A percentile compares a stretch with the other conserved stretches of the same genome.
Evolutionary conservation across 495 filamentous ascomycete genomes (phyloP).

Genomic region (Lasiosphaeris hirsuta): DNA sequence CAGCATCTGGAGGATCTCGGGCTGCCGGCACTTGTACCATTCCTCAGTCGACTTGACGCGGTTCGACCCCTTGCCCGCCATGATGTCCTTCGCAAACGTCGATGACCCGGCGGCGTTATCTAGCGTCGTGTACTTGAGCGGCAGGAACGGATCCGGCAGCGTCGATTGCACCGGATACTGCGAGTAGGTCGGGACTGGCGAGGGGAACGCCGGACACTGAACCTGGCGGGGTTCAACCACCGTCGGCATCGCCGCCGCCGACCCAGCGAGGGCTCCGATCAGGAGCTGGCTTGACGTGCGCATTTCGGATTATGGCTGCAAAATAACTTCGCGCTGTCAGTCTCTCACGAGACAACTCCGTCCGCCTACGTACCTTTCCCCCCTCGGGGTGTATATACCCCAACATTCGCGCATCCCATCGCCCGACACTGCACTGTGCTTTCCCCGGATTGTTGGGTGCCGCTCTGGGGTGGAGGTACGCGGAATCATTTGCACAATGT

Average conservation of each 20-base stretch:
- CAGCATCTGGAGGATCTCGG: conserved; percentile 50
- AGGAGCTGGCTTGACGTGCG: background rate
- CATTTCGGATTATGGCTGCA: background rate
- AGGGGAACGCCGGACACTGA: conserved; percentile 35
- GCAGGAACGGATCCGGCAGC: conserved; percentile 49
- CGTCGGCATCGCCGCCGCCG: background rate
- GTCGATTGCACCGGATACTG: conserved; percentile 40
- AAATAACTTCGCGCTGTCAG: background rate
- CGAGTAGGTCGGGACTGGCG: conserved; percentile 40
- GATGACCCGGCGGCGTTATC: conserved; percentile 33
- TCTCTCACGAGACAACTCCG: background rate
- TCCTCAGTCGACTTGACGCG: conserved; percentile 45
- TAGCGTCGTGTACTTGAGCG: conserved; percentile 42
- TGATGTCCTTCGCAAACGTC: conserved; percentile 36
- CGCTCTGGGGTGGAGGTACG: background rate
- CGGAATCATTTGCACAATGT: too few species aligned
- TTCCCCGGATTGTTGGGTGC: too few species aligned
- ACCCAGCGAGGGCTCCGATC: conserved; percentile 3
- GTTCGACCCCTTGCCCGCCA: conserved; percentile 38
- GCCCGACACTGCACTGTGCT: too few species aligned
- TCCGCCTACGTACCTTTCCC: background rate
- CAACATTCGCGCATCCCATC: too few species aligned
- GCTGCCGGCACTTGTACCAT: conserved; percentile 52
- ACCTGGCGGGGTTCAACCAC: conserved; percentile 7
- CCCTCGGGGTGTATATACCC: too few species aligned